Percentiles rank a stretch among this genome's conserved stretches.
These are phyloP conservation scores for Paraphaeosphaeria sporulosa DNA, from an alignment of 2,329 filamentous ascomycete species.

Conservation along the genomic window DNA sequence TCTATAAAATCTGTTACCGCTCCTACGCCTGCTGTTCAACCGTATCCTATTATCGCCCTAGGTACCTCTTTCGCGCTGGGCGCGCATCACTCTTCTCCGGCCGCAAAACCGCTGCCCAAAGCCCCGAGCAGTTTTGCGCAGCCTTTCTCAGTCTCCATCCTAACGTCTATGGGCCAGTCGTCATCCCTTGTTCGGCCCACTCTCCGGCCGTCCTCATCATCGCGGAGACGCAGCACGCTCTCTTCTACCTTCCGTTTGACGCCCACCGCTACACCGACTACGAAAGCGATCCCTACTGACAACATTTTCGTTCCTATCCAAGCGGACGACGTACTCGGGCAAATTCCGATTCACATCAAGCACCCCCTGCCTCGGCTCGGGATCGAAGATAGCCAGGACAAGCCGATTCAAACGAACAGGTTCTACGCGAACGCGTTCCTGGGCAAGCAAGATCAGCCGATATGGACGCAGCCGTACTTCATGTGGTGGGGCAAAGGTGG, in stretches of 20 bases:
- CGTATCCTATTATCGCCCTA: not conserved
- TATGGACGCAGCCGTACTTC: constrained; percentile 73
- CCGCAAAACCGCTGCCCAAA: not conserved
- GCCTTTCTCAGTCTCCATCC: not conserved
- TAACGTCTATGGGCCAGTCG: constrained; percentile 2
- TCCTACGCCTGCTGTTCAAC: not conserved
- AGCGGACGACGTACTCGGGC: constrained; percentile 49
- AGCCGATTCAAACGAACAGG: constrained; percentile 75
- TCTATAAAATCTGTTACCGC: not conserved
- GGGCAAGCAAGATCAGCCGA: constrained; percentile 70
- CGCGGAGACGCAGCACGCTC: constrained; percentile 3
- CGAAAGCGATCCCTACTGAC: constrained; percentile 27
- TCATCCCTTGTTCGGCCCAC: not conserved
- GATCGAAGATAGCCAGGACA: constrained; percentile 47
- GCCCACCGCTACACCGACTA: not conserved
- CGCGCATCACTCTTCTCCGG: not conserved
- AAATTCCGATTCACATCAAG: constrained; percentile 48
- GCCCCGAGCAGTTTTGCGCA: not conserved
- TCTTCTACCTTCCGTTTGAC: not conserved
- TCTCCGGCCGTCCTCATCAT: not conserved
- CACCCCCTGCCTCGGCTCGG: constrained; percentile 52
- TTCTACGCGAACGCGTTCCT: constrained; percentile 78
- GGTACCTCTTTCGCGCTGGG: not conserved
- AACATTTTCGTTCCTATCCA: constrained; percentile 54
- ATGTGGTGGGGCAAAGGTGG: constrained; percentile 53